Evolutionary conservation across 208 protist species (phyloP), one percentile per base, ranked within the genome.

Genomic region (Wallacemonas sp.): DNA sequence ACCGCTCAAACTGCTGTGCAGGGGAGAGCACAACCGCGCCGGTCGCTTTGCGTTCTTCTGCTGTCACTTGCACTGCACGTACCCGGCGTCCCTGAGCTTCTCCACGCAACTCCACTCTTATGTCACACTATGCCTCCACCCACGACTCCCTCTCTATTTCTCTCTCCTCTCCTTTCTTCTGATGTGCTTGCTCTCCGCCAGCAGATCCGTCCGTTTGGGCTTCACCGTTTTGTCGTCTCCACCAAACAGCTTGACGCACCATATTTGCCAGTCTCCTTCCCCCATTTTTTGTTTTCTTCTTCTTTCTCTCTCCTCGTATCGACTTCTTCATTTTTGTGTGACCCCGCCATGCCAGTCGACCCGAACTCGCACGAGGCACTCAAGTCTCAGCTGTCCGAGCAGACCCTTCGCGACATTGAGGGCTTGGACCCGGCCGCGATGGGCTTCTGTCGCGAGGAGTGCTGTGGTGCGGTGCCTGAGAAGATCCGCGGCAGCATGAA

Each of bases 331-430:
- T 59, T 42, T 12, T 64, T 29, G 36, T 8, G 26, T 32, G 11
- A 41, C 31, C 20, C 11, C 41, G 38, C 18, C 18, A 77, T 81
- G 69, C 1, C 57, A 0, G 1, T 54, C 16, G 74, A 85, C 32
- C 63, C 72, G 2, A 88, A 91, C 76, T 79, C 76, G 0, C 82
- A 89, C 26, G 79, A 88, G 46, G 76, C 76, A 14, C 72, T 94
- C 67, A 80, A 85, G 57, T 33, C 67, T 38, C 69, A 67, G 38
- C 74, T 94, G 14, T 85, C 73, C 18, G 31, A 48, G 28, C 65
- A 90, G 50, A 86, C 87, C 14, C 74, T 95, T 32, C 61, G 79
- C 44, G 93, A 97, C 61, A 97, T 97, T 69, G 93, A 97, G 59
- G 91, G 84, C 22, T 66, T 97, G 26, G 87, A 97, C 67, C 77